These are phyloP conservation scores for Acanthamoeba royreba DNA, from an alignment of 208 protist genomes.

Conservation along the genomic window DNA sequence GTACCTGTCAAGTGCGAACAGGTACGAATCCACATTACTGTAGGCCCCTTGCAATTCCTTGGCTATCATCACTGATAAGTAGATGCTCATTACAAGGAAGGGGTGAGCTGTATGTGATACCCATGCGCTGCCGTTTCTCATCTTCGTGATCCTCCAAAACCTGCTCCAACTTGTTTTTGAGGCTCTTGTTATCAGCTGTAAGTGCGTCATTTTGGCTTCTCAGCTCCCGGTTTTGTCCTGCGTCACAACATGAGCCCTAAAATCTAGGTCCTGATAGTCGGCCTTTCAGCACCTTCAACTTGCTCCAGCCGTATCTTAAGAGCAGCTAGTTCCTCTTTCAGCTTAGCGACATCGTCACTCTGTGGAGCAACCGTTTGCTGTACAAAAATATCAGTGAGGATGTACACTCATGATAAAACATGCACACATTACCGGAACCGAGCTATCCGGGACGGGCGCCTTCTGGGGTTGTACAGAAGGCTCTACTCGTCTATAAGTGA, in stretches of 20 bases:
- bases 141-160: constrained; percentile 25
- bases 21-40: background rate
- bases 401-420: no score
- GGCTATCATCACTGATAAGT: background rate
- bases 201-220: background rate
- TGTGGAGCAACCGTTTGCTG: background rate
- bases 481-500: background rate
- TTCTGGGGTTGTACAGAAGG: no score
- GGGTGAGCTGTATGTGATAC: background rate
- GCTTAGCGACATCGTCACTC: background rate
- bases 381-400: no score
- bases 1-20: constrained; percentile 16
- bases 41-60: background rate
- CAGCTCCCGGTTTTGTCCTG: background rate
- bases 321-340: background rate
- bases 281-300: background rate
- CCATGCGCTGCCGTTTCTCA: constrained; percentile 5
- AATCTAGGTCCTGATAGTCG: no score
- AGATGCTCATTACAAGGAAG: no score
- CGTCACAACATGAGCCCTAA: background rate
- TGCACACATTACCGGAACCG: no score
- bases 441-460: background rate
- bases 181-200: background rate
- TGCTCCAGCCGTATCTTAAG: background rate
- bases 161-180: constrained; percentile 2